Percentiles rank a stretch among this genome's conserved stretches.
phyloP scores from a whole-genome alignment of 2,329 filamentous ascomycete species.

The Monosporascus cannonballus region DNA sequence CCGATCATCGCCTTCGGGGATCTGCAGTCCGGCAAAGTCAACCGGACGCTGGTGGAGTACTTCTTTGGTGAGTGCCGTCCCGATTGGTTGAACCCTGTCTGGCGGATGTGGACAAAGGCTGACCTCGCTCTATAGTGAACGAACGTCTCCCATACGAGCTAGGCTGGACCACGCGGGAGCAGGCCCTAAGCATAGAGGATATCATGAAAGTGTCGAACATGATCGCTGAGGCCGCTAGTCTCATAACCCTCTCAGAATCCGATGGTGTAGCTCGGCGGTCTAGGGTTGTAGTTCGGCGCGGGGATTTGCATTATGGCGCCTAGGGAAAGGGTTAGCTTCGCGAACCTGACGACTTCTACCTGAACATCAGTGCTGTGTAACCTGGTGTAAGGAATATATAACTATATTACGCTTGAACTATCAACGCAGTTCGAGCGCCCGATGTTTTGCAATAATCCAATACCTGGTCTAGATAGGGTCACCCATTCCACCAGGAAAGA shows the following conservation, averaged over 20 bases:
- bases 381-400: too few relatives aligned
- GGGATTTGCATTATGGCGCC: too few relatives aligned
- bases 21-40: conserved; percentile 25
- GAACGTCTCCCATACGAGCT: background rate
- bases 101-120: background rate
- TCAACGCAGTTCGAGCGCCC: too few relatives aligned
- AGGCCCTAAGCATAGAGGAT: background rate
- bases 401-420: too few relatives aligned
- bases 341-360: too few relatives aligned
- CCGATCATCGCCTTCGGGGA: conserved; percentile 35
- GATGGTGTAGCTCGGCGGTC: too few relatives aligned
- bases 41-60: conserved; percentile 23
- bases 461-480: too few relatives aligned
- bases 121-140: background rate
- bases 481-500: too few relatives aligned
- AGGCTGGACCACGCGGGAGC: background rate
- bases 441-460: too few relatives aligned
- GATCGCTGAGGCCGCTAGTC: background rate
- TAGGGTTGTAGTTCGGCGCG: too few relatives aligned
- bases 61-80: conserved; percentile 24
- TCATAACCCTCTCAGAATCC: background rate
- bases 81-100: background rate
- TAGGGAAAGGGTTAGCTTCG: too few relatives aligned
- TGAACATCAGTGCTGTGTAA: too few relatives aligned
- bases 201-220: background rate